Evolutionary conservation across 2,329 filamentous ascomycete genomes (phyloP).

Genomic region (Zymoseptoria pseudotritici): DNA sequence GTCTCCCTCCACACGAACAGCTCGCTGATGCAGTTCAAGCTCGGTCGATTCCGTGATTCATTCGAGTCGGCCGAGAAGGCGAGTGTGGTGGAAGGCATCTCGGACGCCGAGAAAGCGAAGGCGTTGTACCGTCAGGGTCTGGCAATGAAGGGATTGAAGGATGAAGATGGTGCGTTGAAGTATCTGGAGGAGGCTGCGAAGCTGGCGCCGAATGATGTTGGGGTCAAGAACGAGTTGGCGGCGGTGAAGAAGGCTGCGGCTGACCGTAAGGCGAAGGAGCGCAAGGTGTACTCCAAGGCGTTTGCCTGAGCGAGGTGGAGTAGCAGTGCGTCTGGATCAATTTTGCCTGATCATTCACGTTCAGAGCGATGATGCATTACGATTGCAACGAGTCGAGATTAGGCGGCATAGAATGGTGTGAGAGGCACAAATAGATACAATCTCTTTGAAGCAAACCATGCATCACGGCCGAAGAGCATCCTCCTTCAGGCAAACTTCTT

Average conservation of each 20-base stretch:
- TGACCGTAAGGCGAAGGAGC: constrained; percentile 76
- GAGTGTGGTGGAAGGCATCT: constrained; percentile 56
- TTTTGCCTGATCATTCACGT: background rate
- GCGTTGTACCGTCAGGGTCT: constrained; percentile 75
- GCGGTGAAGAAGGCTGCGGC: constrained; percentile 69
- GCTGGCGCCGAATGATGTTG: constrained; percentile 59
- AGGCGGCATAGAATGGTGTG: background rate
- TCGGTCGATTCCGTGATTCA: constrained; percentile 62
- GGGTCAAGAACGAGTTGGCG: constrained; percentile 65
- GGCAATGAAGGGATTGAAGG: constrained; percentile 68
- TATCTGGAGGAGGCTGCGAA: constrained; percentile 39
- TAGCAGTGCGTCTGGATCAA: background rate
- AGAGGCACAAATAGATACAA: background rate
- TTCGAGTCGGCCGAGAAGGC: constrained; percentile 64
- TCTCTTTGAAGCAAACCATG: background rate
- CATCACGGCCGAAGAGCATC: background rate
- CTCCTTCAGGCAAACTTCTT: background rate
- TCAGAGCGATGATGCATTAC: background rate
- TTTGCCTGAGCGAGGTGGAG: constrained; percentile 48
- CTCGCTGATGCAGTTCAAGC: constrained; percentile 77
- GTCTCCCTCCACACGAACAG: constrained; percentile 85
- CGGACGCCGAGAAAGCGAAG: constrained; percentile 78
- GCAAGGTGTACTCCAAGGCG: constrained; percentile 87
- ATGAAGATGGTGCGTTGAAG: constrained; percentile 65
- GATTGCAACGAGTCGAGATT: background rate